Evolutionary conservation across 1,284 basidiomycete genomes (phyloP).

Genomic region (Irpex sp.): DNA sequence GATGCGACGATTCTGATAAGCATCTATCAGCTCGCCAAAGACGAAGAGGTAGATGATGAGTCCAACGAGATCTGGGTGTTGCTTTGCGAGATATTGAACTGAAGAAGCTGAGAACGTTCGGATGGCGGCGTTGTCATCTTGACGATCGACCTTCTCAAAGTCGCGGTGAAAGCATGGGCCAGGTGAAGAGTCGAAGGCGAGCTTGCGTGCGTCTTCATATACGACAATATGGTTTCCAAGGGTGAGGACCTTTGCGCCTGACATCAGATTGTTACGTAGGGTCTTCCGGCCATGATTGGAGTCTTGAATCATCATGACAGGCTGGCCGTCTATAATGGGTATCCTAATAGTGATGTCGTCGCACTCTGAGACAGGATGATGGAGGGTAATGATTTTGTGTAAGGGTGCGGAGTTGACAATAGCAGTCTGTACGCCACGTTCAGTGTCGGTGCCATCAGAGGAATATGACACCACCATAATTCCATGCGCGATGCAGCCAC

Average conservation of each 20-base stretch:
- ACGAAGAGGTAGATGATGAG: neutral
- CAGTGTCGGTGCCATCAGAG: neutral
- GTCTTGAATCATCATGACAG: neutral
- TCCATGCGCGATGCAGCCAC: neutral
- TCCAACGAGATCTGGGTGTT: neutral
- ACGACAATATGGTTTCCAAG: neutral
- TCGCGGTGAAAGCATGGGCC: too few species aligned
- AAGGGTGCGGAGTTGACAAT: neutral
- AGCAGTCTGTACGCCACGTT: neutral
- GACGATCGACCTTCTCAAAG: too few species aligned
- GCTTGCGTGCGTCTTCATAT: too few species aligned
- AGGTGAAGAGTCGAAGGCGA: too few species aligned
- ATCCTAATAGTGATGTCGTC: neutral
- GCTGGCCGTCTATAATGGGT: neutral
- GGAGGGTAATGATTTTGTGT: neutral
- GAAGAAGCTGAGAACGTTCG: too few species aligned
- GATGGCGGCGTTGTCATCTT: too few species aligned
- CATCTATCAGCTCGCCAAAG: neutral
- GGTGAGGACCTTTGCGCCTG: neutral
- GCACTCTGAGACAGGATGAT: neutral
- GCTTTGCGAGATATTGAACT: neutral
- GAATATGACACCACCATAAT: neutral
- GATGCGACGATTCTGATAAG: neutral
- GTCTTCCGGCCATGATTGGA: neutral
- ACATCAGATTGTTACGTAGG: neutral